A percentile compares a stretch with the other conserved stretches of the same genome.
phyloP scores from a whole-genome alignment of 345 rosid species.

The Hibiscus mutabilis region DNA sequence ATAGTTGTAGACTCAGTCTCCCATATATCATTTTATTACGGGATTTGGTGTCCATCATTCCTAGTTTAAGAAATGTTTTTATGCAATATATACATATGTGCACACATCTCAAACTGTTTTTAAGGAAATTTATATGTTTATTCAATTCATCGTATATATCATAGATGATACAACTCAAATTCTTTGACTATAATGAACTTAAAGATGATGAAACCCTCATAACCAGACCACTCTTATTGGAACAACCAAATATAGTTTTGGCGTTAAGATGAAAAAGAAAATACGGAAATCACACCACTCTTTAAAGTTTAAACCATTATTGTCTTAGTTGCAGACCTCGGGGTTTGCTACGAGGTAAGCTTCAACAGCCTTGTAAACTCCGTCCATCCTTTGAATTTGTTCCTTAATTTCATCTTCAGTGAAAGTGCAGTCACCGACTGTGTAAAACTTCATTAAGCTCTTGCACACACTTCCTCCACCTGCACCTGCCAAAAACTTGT shows the following conservation, averaged over 20 bases:
- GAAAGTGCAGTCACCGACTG: slow-evolving; percentile 12
- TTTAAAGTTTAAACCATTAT: background rate
- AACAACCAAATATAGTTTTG: background rate
- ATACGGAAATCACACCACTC: background rate
- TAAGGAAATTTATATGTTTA: background rate
- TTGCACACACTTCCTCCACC: slow-evolving; percentile 5
- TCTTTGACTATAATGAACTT: background rate
- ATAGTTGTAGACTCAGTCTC: too few relatives aligned
- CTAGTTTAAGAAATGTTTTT: too few relatives aligned
- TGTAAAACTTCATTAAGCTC: slow-evolving; percentile 19
- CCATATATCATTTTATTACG: too few relatives aligned
- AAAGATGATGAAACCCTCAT: too few relatives aligned
- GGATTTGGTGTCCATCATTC: too few relatives aligned
- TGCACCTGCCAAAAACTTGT: too few relatives aligned
- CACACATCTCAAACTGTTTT: too few relatives aligned
- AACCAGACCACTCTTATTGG: background rate
- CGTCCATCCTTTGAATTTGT: slow-evolving; percentile 17
- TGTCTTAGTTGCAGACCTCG: slow-evolving; percentile 8
- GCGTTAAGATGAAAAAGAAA: background rate
- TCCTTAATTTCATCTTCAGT: slow-evolving; percentile 25
- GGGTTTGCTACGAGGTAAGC: slow-evolving; percentile 38
- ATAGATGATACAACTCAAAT: background rate
- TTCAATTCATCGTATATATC: background rate
- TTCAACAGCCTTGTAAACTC: slow-evolving; percentile 28
- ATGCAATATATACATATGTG: too few relatives aligned